Evolutionary conservation across 75 land plant species (phyloP).

Genomic region (Pinus albicaulis): DNA sequence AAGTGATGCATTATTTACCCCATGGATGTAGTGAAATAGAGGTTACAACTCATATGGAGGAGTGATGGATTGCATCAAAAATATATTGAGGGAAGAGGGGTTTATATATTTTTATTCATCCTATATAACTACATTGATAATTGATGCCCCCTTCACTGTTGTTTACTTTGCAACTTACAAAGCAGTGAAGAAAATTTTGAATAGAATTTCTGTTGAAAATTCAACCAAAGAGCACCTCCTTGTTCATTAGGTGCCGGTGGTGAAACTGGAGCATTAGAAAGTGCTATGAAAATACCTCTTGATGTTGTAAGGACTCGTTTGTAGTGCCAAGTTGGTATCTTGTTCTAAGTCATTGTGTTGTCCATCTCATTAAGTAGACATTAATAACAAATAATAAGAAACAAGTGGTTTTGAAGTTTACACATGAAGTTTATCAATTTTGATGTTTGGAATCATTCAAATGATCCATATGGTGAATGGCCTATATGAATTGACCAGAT

Average conservation of each 20-base stretch:
- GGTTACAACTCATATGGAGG: no score
- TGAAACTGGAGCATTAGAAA: constrained; percentile 76
- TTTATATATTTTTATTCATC: no score
- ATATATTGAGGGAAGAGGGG: no score
- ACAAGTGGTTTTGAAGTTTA: neutral
- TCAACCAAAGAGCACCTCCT: constrained; percentile 53
- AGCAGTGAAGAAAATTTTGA: constrained; percentile 32
- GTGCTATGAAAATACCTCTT: constrained; percentile 75
- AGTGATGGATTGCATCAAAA: no score
- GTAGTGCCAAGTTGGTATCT: constrained; percentile 74
- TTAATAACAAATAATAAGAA: neutral
- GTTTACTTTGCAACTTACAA: constrained; percentile 48
- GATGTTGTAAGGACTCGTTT: constrained; percentile 87
- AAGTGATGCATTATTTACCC: constrained; percentile 49
- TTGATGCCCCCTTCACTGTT: constrained; percentile 45
- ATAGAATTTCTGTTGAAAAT: constrained; percentile 37
- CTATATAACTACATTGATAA: no score
- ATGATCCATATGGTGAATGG: neutral
- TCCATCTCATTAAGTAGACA: neutral
- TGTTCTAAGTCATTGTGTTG: neutral
- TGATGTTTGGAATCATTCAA: neutral
- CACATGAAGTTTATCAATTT: neutral
- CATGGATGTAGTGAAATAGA: constrained; percentile 50
- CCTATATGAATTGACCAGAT: neutral
- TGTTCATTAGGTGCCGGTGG: constrained; percentile 84